Base-by-base conservation (phyloP, 805 yeast genomes). In the Middelhovenomyces tepae region DNA sequence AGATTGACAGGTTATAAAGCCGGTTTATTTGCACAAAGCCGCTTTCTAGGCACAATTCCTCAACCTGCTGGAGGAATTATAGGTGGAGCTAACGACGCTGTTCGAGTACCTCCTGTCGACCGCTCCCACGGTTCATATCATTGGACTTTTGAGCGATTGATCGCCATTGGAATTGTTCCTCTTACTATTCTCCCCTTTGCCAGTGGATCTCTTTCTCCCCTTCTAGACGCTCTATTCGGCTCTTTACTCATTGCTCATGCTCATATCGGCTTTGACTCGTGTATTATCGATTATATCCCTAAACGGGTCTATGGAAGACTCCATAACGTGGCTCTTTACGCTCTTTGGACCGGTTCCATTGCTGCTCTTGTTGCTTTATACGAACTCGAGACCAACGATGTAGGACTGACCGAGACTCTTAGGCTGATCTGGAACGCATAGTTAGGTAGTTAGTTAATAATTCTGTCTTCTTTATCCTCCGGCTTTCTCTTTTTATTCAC, bases 21-120 rank as follows among this genome's bases (percentile, higher is more conserved):
- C 9, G 10, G 9, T 21, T 9, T 9, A 21, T 9, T 21, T n/a
- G n/a, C 23, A 21, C n/a, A 9, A 16, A 24, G 15, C 7, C 29
- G 29, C 17, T n/a, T 16, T 26, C 6, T 26, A 14, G 19, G 17
- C 17, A 26, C 29, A 15, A 72, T 75, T 39, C 78, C 78, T 37
- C 93, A 83, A 60, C 89, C 93, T 22, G 83, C 96, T 27, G 97
- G 96, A 23, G 69, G 80, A 55, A 78, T 89, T 37, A 78, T 78
- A 29, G 97, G 96, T n/a, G 75, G 87, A 5, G 94, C 87, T 31
- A 91, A 89, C 58, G 97, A 91, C 42, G 86, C 97, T 10, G 80
- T 69, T 49, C 60, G 64, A 21, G 62, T 73, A 10, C 96, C 96
- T 24, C 57, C 65, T 25, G 55, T 76, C 4, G 65, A 71, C 50